These are phyloP conservation scores for Septoria linicola DNA, from an alignment of 2,329 filamentous ascomycete genomes.

Conservation along the genomic window DNA sequence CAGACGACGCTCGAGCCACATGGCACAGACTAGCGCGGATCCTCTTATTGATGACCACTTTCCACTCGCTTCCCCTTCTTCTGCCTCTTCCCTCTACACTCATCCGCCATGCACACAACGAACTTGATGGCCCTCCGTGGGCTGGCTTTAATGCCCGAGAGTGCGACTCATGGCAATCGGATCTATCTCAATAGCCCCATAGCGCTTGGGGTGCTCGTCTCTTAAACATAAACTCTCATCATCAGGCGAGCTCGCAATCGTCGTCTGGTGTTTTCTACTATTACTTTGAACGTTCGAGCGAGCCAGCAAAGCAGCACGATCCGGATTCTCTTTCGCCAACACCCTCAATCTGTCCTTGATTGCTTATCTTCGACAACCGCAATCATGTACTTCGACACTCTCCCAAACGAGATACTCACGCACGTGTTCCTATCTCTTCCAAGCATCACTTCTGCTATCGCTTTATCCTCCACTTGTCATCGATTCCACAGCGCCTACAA, in stretches of 20 bases:
- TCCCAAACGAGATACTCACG: slow-evolving; percentile 59
- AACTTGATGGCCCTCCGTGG: slow-evolving; percentile 22
- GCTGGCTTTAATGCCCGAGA: slow-evolving; percentile 19
- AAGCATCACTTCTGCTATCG: slow-evolving; percentile 54
- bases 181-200: slow-evolving; percentile 53
- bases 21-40: background rate
- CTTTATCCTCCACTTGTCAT: slow-evolving; percentile 55
- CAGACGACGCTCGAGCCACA: too few species aligned
- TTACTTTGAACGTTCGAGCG: slow-evolving; percentile 8
- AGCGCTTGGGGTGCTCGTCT: slow-evolving; percentile 49
- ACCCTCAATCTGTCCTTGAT: background rate
- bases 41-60: slow-evolving; percentile 1
- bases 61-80: background rate
- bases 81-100: slow-evolving; percentile 17
- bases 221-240: slow-evolving; percentile 40
- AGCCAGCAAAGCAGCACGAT: background rate
- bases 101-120: slow-evolving; percentile 20
- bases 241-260: slow-evolving; percentile 24
- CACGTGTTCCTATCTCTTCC: slow-evolving; percentile 57
- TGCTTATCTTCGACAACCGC: slow-evolving; percentile 17
- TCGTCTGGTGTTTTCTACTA: slow-evolving; percentile 24
- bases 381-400: slow-evolving; percentile 55
- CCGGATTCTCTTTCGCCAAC: background rate
- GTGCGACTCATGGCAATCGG: slow-evolving; percentile 26
- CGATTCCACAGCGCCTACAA: slow-evolving; percentile 55